Evolutionary conservation across 2,329 filamentous ascomycete genomes (phyloP).

Genomic region (Aspergillus awamori): DNA sequence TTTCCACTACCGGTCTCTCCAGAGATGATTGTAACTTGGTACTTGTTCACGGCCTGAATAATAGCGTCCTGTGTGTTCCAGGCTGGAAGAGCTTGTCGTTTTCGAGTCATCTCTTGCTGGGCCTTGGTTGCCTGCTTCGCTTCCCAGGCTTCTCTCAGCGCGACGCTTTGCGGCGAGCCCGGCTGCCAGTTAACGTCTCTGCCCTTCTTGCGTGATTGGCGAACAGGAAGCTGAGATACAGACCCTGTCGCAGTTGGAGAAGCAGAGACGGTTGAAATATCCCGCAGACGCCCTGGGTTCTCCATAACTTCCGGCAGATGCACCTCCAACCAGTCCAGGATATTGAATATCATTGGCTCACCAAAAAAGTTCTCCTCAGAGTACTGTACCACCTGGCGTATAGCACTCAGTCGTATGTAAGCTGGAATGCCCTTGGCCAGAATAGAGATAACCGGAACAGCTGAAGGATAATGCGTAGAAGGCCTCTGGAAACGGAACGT

Average conservation of each 20-base stretch:
- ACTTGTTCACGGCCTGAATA: slow-evolving; percentile 70
- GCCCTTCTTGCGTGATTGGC: slow-evolving; percentile 48
- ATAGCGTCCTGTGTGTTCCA: slow-evolving; percentile 82
- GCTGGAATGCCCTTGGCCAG: slow-evolving; percentile 72
- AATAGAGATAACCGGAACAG: slow-evolving; percentile 70
- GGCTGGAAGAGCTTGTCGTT: slow-evolving; percentile 76
- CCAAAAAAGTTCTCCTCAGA: slow-evolving; percentile 72
- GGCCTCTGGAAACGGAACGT: slow-evolving; percentile 70
- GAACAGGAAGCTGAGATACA: slow-evolving; percentile 29
- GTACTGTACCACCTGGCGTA: slow-evolving; percentile 74
- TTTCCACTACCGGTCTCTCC: slow-evolving; percentile 97
- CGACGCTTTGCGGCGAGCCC: slow-evolving; percentile 60
- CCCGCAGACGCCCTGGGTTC: slow-evolving; percentile 77
- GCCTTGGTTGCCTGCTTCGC: slow-evolving; percentile 65
- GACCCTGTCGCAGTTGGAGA: slow-evolving; percentile 32
- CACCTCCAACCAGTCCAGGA: slow-evolving; percentile 89
- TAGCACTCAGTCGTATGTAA: slow-evolving; percentile 88
- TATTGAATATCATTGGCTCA: slow-evolving; percentile 87
- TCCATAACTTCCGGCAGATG: slow-evolving; percentile 81
- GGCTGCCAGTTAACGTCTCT: slow-evolving; percentile 66
- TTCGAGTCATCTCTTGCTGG: slow-evolving; percentile 73
- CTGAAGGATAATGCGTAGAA: slow-evolving; percentile 68
- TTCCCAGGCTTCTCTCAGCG: slow-evolving; percentile 66
- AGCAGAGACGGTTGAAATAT: slow-evolving; percentile 78
- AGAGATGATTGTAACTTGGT: slow-evolving; percentile 94